phyloP scores from a whole-genome alignment of 257 asterid genomes.

The Eustoma russellianum region DNA sequence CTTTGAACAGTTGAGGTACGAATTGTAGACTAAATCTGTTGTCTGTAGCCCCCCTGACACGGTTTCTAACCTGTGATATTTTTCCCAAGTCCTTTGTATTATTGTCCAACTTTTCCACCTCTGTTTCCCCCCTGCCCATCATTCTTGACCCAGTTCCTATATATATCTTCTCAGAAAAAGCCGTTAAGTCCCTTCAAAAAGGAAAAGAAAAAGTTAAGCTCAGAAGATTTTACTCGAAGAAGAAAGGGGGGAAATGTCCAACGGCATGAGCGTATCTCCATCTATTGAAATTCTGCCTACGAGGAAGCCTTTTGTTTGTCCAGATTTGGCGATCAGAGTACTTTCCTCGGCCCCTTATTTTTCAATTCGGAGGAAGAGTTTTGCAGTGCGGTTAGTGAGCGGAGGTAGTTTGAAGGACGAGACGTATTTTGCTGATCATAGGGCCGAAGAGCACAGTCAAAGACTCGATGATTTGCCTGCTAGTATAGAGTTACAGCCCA shows the following conservation, averaged over 20 bases:
- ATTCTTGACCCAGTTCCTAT: too few species aligned
- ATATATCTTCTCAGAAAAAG: neutral
- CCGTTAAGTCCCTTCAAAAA: too few species aligned
- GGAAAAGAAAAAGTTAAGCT: too few species aligned
- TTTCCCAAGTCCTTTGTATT: too few species aligned
- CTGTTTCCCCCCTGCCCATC: too few species aligned
- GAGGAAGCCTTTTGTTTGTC: conserved; percentile 11
- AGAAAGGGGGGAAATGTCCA: conserved; percentile 9
- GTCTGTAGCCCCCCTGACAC: too few species aligned
- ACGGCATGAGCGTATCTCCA: conserved; percentile 16
- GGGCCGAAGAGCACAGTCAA: conserved; percentile 35
- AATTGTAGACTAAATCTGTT: too few species aligned
- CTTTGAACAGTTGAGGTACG: too few species aligned
- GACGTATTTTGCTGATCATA: conserved; percentile 10
- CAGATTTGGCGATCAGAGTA: conserved; percentile 1
- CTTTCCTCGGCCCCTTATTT: conserved; percentile 7
- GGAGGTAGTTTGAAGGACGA: conserved; percentile 6
- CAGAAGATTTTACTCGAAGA: neutral
- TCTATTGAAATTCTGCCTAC: conserved; percentile 18
- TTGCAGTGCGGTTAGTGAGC: neutral
- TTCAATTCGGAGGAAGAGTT: neutral
- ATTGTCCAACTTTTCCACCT: too few species aligned
- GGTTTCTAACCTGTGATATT: too few species aligned
- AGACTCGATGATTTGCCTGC: conserved; percentile 40
- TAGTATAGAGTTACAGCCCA: conserved; percentile 43